phyloP scores from a whole-genome alignment of 306 rosid species.

The Pachyrhizus erosus region DNA sequence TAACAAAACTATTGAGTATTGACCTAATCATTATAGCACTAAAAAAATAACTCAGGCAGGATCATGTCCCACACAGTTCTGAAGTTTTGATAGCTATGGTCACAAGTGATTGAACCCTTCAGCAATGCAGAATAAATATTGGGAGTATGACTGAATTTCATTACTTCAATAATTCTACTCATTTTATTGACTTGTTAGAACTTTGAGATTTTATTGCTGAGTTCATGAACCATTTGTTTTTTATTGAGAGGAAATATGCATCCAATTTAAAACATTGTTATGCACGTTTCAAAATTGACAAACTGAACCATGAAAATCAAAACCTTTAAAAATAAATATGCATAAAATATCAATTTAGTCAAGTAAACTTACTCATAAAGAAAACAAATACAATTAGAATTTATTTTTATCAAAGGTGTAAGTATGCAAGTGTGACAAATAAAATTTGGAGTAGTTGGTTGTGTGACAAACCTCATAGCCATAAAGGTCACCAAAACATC shows the following conservation, averaged over 20 bases:
- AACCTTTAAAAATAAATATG: constrained; percentile 17
- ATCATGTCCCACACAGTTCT: constrained; percentile 1
- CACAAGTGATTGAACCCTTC: constrained; percentile 13
- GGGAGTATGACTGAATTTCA: background rate
- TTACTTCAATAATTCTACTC: constrained; percentile 12
- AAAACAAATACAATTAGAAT: background rate
- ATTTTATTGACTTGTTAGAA: background rate
- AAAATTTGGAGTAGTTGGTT: constrained; percentile 30
- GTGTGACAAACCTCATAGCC: constrained; percentile 75
- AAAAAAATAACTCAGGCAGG: background rate
- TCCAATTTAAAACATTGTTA: constrained; percentile 9
- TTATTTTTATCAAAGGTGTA: background rate
- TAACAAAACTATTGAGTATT: background rate
- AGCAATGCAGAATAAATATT: background rate
- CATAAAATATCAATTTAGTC: background rate
- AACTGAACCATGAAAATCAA: background rate
- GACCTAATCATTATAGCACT: constrained; percentile 8
- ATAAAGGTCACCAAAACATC: constrained; percentile 72
- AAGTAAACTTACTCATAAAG: background rate
- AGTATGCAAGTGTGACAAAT: background rate
- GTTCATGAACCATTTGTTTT: background rate
- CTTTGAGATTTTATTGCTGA: constrained; percentile 1
- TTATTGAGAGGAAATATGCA: constrained; percentile 27
- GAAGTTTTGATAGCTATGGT: constrained; percentile 15
- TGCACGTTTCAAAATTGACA: constrained; percentile 14